Base-by-base conservation (phyloP, 169 alveolate species). In the Plasmodium vivax region DNA sequence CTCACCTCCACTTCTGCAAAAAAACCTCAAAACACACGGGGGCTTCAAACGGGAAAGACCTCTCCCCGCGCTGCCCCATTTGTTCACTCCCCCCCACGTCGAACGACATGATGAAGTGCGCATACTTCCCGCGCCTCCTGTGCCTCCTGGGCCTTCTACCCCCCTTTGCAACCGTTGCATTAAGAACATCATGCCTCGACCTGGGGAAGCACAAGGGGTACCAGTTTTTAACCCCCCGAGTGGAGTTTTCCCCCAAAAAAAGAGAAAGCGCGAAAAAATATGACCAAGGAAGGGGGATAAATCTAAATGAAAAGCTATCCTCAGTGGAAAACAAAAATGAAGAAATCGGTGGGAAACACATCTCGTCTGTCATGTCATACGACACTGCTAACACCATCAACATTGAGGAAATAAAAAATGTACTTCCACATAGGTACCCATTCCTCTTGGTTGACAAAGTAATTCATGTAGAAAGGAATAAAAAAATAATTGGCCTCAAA, bases 361-460 rank as follows among this genome's bases (percentile, higher is more conserved):
- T 87, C 27, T 87, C 94, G 68, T 51, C 71, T 38, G 45, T 41
- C 23, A 38, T 54, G 47, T 38, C 94, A 12, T 77, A 34, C 68
- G 36, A 74, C 36, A 47, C 72, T 75, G 68, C 45, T 32, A 82
- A 87, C 14, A 77, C 56, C 12, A 87, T 93, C 9, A 88, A 93
- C 51, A 85, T 91, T 2, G 97, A 95, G 74, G 74, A 90, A 27
- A 95, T 95, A 58, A 79, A 77, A 27, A 75, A 58, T 62, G 77
- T 94, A 9, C 93, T 95, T 36, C 97, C 97, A 12, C 97, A 95
- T 74, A 83, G 97, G 16, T 95, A 75, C 30, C 97, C 97, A 32
- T 95, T 95, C 74, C 95, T 95, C 32, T 83, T 95, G 10, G 95
- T 95, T n/a, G 97, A 95, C 83, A 95, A 94, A 81, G 96, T 95